Evolutionary conservation across 2,329 filamentous ascomycete genomes (phyloP).

Genomic region (Trichoderma polysporum): DNA sequence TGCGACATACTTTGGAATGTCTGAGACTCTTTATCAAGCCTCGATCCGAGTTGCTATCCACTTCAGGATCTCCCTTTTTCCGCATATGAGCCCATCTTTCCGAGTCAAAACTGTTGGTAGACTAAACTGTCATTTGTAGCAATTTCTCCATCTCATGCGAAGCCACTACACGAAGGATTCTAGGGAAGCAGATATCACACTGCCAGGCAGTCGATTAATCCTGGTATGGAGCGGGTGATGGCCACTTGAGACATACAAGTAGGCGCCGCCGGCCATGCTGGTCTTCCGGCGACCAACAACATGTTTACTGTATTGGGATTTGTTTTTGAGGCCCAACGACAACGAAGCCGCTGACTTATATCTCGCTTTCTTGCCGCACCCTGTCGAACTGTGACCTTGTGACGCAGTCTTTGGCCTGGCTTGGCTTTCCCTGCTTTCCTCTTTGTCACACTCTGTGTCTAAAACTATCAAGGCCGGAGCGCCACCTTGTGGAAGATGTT

Average conservation of each 20-base stretch:
- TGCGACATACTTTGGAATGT: slow-evolving; percentile 8
- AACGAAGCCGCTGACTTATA: background rate
- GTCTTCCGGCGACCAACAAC: slow-evolving; percentile 9
- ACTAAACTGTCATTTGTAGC: background rate
- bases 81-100: background rate
- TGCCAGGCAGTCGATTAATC: background rate
- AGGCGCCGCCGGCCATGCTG: background rate
- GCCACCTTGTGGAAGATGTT: background rate
- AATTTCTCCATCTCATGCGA: background rate
- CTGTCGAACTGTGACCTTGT: slow-evolving; percentile 16
- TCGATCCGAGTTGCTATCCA: background rate
- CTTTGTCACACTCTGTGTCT: slow-evolving; percentile 8
- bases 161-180: background rate
- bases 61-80: background rate
- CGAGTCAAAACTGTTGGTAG: background rate
- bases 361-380: slow-evolving; percentile 13
- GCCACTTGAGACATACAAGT: slow-evolving; percentile 1
- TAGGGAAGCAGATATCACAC: background rate
- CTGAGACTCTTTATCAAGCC: background rate
- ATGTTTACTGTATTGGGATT: background rate
- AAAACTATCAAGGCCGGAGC: background rate
- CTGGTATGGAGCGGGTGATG: background rate
- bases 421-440: background rate
- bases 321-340: slow-evolving; percentile 8
- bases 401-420: slow-evolving; percentile 1